A percentile compares a stretch with the other conserved stretches of the same genome.
Evolutionary conservation across 805 yeast species (phyloP).

Genomic region (Saturnispora sekii): DNA sequence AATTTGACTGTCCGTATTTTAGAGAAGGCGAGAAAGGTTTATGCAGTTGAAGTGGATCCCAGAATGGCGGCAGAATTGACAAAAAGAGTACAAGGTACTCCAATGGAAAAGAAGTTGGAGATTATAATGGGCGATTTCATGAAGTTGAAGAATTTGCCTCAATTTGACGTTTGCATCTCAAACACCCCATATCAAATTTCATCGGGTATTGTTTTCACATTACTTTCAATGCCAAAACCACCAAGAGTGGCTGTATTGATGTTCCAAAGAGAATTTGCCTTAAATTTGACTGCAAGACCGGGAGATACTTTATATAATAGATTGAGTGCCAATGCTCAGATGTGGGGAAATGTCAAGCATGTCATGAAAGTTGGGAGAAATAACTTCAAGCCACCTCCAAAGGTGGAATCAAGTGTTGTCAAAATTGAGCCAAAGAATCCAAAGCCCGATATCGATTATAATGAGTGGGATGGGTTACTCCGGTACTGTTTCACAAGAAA

Average conservation of each 20-base stretch:
- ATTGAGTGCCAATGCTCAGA: slow-evolving; percentile 91
- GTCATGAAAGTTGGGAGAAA: slow-evolving; percentile 97
- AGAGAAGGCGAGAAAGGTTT: slow-evolving; percentile 88
- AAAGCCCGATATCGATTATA: slow-evolving; percentile 85
- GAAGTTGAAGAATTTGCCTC: slow-evolving; percentile 81
- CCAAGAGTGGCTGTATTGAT: slow-evolving; percentile 91
- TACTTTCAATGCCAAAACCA: slow-evolving; percentile 83
- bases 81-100: slow-evolving; percentile 96
- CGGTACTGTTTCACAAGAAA: slow-evolving; percentile 89
- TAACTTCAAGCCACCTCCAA: slow-evolving; percentile 97
- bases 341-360: slow-evolving; percentile 99
- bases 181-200: slow-evolving; percentile 98
- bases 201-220: slow-evolving; percentile 89
- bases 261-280: slow-evolving; percentile 97
- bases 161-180: slow-evolving; percentile 91
- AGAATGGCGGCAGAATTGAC: slow-evolving; percentile 98
- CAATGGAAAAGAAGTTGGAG: slow-evolving; percentile 83
- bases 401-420: slow-evolving; percentile 95
- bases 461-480: slow-evolving; percentile 95
- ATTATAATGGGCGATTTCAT: slow-evolving; percentile 91
- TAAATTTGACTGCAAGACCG: slow-evolving; percentile 87
- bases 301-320: slow-evolving; percentile 94
- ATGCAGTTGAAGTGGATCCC: slow-evolving; percentile 98
- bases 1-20: slow-evolving; percentile 87
- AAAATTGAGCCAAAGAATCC: slow-evolving; percentile 87